Base-by-base conservation (phyloP, 768 basidiomycete species). In the Cystobasidium onofrii region DNA sequence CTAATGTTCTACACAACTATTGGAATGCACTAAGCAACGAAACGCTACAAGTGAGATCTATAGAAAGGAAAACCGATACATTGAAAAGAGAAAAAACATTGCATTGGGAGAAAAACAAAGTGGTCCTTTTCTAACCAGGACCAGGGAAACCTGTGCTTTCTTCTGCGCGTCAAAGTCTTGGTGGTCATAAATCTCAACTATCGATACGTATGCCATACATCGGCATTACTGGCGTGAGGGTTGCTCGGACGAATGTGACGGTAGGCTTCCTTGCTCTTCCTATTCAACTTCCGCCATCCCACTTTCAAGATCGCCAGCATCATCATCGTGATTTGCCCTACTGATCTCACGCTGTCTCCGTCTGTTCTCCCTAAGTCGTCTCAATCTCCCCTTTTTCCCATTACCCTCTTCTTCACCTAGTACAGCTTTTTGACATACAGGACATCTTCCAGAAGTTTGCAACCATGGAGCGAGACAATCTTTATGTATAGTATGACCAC, bases 391-490 rank as follows among this genome's bases (percentile, higher is more conserved):
- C 63, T 64, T 64, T 18, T 46, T 46, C 43, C 6, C 13, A 12
- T 34, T 64, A 15, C 36, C 39, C 4, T 64, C 63, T 10, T 41
- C 36, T 27, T 64, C 63, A 25, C 36, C 36, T 2, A 25, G 25
- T 27, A 64, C 63, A 36, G 63, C 63, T n/a, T 18, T 12, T 34
- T 71, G 69, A 44, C 69, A 71, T 9, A 71, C 69, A 1, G 69
- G 69, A 36, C 69, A 71, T 44, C 69, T 29, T 12, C 69, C 69
- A 34, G 25, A 27, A 3, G 69, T 71, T 15, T 31, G 31, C 20
- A 71, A 31, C 69, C 69, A 71, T 2, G 50, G 54, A 23, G 36
- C 69, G 3, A 71, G 39, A 60, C 69, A 71, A n/a, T 71, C 69
- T 41, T 60, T 55, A 31, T 71, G 69, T 31, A 71, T 55, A 6